Base-by-base conservation (phyloP, 2,329 filamentous ascomycete species). In the Penicillium sclerotiorum region DNA sequence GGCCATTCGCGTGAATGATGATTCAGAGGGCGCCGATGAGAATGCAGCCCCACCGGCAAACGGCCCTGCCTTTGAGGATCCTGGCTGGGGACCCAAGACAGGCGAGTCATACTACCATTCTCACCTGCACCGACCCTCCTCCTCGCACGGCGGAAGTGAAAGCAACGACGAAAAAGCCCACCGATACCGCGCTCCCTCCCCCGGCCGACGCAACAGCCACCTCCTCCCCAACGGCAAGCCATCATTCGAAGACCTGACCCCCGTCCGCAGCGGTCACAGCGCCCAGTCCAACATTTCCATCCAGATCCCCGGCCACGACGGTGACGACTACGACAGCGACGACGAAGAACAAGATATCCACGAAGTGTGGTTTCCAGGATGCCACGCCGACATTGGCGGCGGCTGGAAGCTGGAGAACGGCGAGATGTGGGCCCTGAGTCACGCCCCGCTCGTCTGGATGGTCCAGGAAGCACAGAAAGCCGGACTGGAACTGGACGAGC, bases 371-470 rank as follows among this genome's bases (percentile, higher is more conserved):
- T 94, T 94, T 61, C 79, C 88, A 0, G 89, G 89, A 8, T 85
- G 86, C 9, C 89, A 95, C 55, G 89, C 83, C 1, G 89, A 93
- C 55, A 84, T 92, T 23, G 89, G 89, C 1, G 89, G 89, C 8
- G 89, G 89, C 0, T 91, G 88, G 88, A 80, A 82, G 42, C 71
- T 82, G 0, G 67, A 74, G 0, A 74, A 75, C 1, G 78, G 76
- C 20, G 87, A 88, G 63, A 58, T 69, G 22, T 74, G 73, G 57
- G 79, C 85, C 7, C 75, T 88, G 20, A 88, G 84, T 56, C 86
- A 89, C 58, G 78, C 85, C 1, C 85, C 86, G 0, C 74, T 89
- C 2, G 80, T 85, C 0, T 89, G 86, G 81, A 89, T 90, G 80
- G 80, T 89, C 1, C 75, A 80, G 28, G 83, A 86, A 67, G 82